Evolutionary conservation across 2,329 filamentous ascomycete genomes (phyloP).

Genomic region (Epichloe gansuensis): DNA sequence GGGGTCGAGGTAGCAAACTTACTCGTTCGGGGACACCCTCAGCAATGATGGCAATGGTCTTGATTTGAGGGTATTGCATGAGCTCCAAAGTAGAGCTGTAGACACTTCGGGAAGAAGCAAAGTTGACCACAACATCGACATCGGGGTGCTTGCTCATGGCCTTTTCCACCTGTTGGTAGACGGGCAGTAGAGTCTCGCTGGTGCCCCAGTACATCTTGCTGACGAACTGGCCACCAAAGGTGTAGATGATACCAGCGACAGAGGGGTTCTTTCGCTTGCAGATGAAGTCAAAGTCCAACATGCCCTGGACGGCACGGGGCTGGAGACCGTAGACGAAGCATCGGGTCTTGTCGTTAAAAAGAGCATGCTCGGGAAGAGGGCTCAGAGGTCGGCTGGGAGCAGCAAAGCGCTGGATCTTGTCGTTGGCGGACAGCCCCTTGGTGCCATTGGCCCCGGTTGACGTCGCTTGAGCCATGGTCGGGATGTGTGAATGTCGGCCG

Average conservation of each 20-base stretch:
- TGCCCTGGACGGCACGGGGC: constrained; percentile 80
- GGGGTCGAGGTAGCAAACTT: constrained; percentile 31
- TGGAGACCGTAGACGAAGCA: constrained; percentile 99
- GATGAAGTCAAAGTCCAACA: constrained; percentile 99
- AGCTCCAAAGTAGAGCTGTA: constrained; percentile 98
- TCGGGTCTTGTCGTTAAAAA: constrained; percentile 99
- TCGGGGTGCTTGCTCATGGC: constrained; percentile 93
- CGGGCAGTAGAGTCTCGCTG: constrained; percentile 93
- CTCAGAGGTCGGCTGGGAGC: constrained; percentile 86
- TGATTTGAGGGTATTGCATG: constrained; percentile 94
- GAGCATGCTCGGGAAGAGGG: constrained; percentile 74
- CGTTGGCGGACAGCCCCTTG: constrained; percentile 65
- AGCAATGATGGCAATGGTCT: constrained; percentile 97
- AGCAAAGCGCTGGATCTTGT: constrained; percentile 95
- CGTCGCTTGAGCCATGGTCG: constrained; percentile 38
- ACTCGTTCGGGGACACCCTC: constrained; percentile 97
- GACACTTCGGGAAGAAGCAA: constrained; percentile 95
- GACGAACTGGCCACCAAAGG: constrained; percentile 98
- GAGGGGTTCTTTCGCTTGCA: constrained; percentile 97
- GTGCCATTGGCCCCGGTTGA: constrained; percentile 37
- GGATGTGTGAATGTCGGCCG: constrained; percentile 5
- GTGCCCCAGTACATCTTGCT: constrained; percentile 99
- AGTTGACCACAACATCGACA: constrained; percentile 98
- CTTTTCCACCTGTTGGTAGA: constrained; percentile 91
- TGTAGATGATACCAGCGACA: constrained; percentile 98